phyloP scores from a whole-genome alignment of 2,329 filamentous ascomycete genomes.

The Fusarium cyanostomum region DNA sequence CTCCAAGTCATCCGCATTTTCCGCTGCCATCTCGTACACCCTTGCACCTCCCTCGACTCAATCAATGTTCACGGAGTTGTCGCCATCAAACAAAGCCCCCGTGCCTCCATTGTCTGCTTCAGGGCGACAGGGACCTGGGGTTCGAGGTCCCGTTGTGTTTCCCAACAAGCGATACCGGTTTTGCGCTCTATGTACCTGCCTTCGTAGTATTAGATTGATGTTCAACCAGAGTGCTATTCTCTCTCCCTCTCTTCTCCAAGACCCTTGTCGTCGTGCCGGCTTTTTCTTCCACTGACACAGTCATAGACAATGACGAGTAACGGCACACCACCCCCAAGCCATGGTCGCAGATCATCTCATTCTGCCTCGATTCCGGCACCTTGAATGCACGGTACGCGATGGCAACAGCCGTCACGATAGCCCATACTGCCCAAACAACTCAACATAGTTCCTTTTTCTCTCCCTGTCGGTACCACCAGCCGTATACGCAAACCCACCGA shows the following conservation, averaged over 20 bases:
- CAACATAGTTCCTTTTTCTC: slow-evolving; percentile 1
- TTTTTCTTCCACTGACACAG: slow-evolving; percentile 12
- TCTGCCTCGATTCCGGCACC: slow-evolving; percentile 5
- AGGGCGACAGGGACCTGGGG: slow-evolving; percentile 13
- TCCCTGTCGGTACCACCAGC: slow-evolving; percentile 7
- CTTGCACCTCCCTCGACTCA: slow-evolving; percentile 39
- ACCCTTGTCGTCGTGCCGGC: slow-evolving; percentile 26
- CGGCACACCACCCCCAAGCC: slow-evolving; percentile 23
- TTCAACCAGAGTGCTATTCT: slow-evolving; percentile 18
- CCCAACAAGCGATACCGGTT: slow-evolving; percentile 10
- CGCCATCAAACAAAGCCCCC: slow-evolving; percentile 18
- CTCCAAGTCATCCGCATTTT: slow-evolving; percentile 45
- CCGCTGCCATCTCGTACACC: slow-evolving; percentile 41
- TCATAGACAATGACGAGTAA: slow-evolving; percentile 29
- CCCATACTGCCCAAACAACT: neutral
- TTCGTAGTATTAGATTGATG: neutral
- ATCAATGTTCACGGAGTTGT: slow-evolving; percentile 25
- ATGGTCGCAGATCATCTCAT: slow-evolving; percentile 33
- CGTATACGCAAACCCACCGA: slow-evolving; percentile 19
- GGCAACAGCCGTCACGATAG: neutral
- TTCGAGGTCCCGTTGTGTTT: slow-evolving; percentile 6
- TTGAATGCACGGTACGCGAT: neutral
- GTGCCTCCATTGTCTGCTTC: slow-evolving; percentile 15
- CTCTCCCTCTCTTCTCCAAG: slow-evolving; percentile 17
- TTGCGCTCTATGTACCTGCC: neutral